Percentiles rank a stretch among this genome's conserved stretches.
These are phyloP conservation scores for Kodamaea suecica DNA, from an alignment of 1,139 yeast genomes.

Conservation along the genomic window DNA sequence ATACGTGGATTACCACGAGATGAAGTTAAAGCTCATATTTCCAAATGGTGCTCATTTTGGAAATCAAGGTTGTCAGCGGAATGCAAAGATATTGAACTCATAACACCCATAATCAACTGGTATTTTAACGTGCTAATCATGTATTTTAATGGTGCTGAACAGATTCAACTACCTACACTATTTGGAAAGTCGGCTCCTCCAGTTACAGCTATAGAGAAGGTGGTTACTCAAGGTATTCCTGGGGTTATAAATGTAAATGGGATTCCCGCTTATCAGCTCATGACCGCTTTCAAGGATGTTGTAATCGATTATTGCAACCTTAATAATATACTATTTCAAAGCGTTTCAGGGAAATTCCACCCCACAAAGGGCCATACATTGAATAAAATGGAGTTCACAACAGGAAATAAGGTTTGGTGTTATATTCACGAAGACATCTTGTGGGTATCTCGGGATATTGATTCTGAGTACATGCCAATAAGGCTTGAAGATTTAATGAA, in stretches of 20 bases:
- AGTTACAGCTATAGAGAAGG: slow-evolving; percentile 2
- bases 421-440: slow-evolving; percentile 36
- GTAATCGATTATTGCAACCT: slow-evolving; percentile 29
- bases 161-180: slow-evolving; percentile 17
- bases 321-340: slow-evolving; percentile 23
- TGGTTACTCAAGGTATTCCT: slow-evolving; percentile 2
- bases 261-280: slow-evolving; percentile 28
- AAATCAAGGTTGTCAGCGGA: not conserved
- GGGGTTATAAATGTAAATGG: slow-evolving; percentile 20
- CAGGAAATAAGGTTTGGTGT: slow-evolving; percentile 16
- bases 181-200: slow-evolving; percentile 15
- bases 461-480: slow-evolving; percentile 22
- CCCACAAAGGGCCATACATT: slow-evolving; percentile 24
- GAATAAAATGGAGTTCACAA: slow-evolving; percentile 15
- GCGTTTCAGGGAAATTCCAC: slow-evolving; percentile 18
- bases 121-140: slow-evolving; percentile 21
- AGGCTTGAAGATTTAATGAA: too few species aligned
- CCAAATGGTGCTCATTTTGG: slow-evolving; percentile 10
- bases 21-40: slow-evolving; percentile 4
- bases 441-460: slow-evolving; percentile 19
- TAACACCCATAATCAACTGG: slow-evolving; percentile 20
- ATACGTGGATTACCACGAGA: slow-evolving; percentile 1
- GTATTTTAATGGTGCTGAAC: slow-evolving; percentile 9
- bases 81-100: not conserved
- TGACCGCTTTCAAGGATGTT: slow-evolving; percentile 39